Evolutionary conservation across 2,329 filamentous ascomycete species (phyloP), one percentile per base, ranked within the genome.

Genomic region (Neonectria hederae): DNA sequence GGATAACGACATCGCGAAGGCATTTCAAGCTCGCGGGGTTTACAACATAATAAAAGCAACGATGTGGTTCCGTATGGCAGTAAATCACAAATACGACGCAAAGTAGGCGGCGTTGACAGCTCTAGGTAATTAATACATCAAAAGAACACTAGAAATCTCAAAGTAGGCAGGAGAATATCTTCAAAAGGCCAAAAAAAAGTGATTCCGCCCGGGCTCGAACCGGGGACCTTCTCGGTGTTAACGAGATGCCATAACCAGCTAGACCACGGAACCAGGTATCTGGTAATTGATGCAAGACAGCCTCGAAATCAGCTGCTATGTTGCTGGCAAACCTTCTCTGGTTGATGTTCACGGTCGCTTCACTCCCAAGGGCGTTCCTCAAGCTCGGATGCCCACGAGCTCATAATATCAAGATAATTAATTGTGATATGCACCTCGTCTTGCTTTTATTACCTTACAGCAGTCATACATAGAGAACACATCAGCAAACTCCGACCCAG

Each of bases 161-260:
- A 3, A 26, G 24, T n/a, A n/a, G n/a, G n/a, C n/a, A n/a, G n/a
- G n/a, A n/a, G n/a, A n/a, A n/a, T n/a, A n/a, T n/a, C n/a, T n/a
- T n/a, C n/a, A 32, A 32, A 32, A 5, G 30, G 30, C 30, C 24
- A 26, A 10, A 19, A 65, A 74, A 74, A 71, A 67, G 22, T 72
- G 73, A 68, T 75, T 74, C 67, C 68, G 70, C 72, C 72, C 73
- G 72, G 73, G 73, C 69, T 75, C 60, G 71, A 75, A 75, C 72
- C 70, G 73, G 72, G 73, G 73, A 75, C 72, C 72, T 75, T 75
- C 73, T 75, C 72, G 72, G 71, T 74, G 72, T 74, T 74, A 73
- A 67, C 72, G 69, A 74, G 72, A 72, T 74, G 72, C 70, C 72
- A 75, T 75, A 69, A 74, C 73, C 73, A 75, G 70, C 73, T 75